Conservation (phyloP, 1,284 basidiomycete species). For the Tilletiopsis washingtonensis region DNA sequence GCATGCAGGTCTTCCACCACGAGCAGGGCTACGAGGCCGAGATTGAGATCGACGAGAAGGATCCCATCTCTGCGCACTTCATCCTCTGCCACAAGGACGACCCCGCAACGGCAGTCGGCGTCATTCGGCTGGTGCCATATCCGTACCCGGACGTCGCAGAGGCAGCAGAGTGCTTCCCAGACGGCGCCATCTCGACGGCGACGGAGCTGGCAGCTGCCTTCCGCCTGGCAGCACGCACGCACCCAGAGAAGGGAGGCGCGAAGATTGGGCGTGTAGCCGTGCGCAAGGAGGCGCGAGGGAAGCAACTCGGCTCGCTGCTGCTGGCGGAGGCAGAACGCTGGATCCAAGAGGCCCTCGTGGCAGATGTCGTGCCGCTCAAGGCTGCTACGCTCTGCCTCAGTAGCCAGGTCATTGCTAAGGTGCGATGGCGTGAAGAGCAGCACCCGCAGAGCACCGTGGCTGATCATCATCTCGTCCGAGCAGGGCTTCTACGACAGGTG, state of each 20-base stretch:
- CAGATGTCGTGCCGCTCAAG: too few species aligned
- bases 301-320: not conserved
- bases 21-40: slow-evolving; percentile 8
- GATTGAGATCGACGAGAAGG: slow-evolving; percentile 1
- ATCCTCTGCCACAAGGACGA: slow-evolving; percentile 1
- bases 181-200: not conserved
- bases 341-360: not conserved
- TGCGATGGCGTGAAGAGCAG: too few species aligned
- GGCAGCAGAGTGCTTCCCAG: too few species aligned
- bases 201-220: not conserved
- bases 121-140: slow-evolving; percentile 5
- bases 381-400: too few species aligned
- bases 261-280: slow-evolving; percentile 7
- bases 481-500: too few species aligned
- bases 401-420: too few species aligned
- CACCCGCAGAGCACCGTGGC: too few species aligned
- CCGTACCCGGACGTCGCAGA: not conserved
- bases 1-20: slow-evolving; percentile 2
- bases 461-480: too few species aligned
- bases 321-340: slow-evolving; percentile 2
- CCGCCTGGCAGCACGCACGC: not conserved
- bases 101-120: slow-evolving; percentile 1
- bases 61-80: not conserved
- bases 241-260: too few species aligned
- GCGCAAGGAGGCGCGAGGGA: not conserved